Conservation (phyloP, 345 rosid species). For the Corchorus capsularis region DNA sequence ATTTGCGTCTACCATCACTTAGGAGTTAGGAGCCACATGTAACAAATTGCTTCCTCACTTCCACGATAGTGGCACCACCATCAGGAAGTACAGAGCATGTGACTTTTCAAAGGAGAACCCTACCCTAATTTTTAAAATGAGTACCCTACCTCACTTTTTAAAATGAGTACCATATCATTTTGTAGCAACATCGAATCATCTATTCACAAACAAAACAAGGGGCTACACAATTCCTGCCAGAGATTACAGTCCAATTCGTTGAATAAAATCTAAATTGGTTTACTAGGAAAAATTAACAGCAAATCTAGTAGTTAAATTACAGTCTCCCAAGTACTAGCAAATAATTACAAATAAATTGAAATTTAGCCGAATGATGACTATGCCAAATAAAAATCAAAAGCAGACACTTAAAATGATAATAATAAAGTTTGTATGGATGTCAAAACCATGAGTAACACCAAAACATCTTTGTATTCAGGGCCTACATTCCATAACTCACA, state of each 20-base stretch:
- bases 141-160: not conserved
- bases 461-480: not conserved
- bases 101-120: not conserved
- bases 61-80: not conserved
- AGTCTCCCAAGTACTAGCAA: too few species aligned
- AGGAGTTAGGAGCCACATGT: not conserved
- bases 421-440: not conserved
- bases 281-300: too few species aligned
- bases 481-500: not conserved
- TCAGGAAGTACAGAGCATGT: not conserved
- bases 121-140: too few species aligned
- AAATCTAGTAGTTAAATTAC: too few species aligned
- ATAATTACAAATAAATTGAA: too few species aligned
- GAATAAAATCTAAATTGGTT: too few species aligned
- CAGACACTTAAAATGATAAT: not conserved
- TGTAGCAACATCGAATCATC: not conserved
- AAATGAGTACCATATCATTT: not conserved
- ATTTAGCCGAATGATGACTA: not conserved
- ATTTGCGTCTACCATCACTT: not conserved
- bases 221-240: too few species aligned
- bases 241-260: too few species aligned
- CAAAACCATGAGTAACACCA: not conserved
- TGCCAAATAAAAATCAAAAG: not conserved
- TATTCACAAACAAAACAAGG: not conserved
- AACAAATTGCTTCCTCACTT: not conserved